Percentiles rank a stretch among this genome's conserved stretches.
These are phyloP conservation scores for Cymbomonas tetramitiformis DNA, from an alignment of 139 green algal species.

Conservation along the genomic window DNA sequence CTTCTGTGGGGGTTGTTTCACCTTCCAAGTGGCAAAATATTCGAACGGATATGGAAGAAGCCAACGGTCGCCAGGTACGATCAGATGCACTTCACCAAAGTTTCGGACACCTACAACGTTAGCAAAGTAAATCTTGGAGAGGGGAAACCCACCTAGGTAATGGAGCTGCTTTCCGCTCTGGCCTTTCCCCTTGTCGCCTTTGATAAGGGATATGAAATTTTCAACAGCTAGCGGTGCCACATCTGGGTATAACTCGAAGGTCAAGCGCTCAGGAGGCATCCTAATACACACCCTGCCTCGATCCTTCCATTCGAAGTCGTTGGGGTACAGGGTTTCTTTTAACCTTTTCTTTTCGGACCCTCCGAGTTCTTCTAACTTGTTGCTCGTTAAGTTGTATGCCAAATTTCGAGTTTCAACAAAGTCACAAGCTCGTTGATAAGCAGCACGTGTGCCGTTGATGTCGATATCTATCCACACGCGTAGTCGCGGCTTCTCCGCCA, in stretches of 20 bases:
- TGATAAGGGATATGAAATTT: conserved; percentile 23
- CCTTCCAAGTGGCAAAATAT: too few species aligned
- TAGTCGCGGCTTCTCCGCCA: too few species aligned
- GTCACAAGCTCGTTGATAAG: not conserved
- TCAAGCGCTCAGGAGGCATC: not conserved
- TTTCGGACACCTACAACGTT: too few species aligned
- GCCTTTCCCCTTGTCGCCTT: not conserved
- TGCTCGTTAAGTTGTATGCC: conserved; percentile 1
- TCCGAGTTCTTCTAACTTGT: conserved; percentile 6
- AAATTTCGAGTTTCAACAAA: conserved; percentile 12
- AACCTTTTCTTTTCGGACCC: conserved; percentile 6
- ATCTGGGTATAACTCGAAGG: conserved; percentile 18
- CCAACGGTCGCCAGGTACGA: too few species aligned
- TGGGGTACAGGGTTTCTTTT: conserved; percentile 4
- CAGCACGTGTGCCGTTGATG: conserved; percentile 8
- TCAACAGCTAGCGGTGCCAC: conserved; percentile 13
- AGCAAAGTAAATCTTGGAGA: too few species aligned
- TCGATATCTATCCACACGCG: conserved; percentile 17
- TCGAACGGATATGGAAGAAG: too few species aligned
- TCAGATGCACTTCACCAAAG: too few species aligned
- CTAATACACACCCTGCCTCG: too few species aligned
- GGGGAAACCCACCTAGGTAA: too few species aligned
- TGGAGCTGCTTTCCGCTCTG: too few species aligned
- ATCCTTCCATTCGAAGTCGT: conserved; percentile 13
- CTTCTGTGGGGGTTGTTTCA: too few species aligned